Evolutionary conservation across 1,139 yeast species (phyloP), one percentile per base, ranked within the genome.

Genomic region (Schwanniomyces etchellsii): DNA sequence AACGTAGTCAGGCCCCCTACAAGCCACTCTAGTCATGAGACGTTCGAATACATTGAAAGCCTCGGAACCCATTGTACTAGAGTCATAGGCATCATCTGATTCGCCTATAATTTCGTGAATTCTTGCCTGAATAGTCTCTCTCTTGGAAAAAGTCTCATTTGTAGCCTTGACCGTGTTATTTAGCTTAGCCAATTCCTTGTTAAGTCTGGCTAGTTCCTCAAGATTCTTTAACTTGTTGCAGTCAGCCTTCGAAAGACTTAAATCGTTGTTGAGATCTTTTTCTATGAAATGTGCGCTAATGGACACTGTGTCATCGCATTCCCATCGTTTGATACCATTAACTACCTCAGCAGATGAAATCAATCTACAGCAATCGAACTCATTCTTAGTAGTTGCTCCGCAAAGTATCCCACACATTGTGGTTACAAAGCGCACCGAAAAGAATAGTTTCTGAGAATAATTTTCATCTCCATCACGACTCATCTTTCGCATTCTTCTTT

Each of bases 1-100:
- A 4, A 57, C 30, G 34, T 44, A 71, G 43, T 78, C 75, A 0
- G 82, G 78, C 1, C 85, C 85, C 45, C 85, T 55, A 4, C 64
- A 54, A 1, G 69, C 48, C 3, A 77, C 60, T 31, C 57, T 50
- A 0, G 74, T 71, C 1, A 69, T 48, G 24, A 75, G 43, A 5
- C 38, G 34, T n/a, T 52, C 48, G 35, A 57, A 52, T 10, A 34
- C 24, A 18, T 29, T 35, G 13, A 9, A 9, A 9, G 10, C 21
- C 9, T 9, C 21, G 9, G 10, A 9, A 9, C 23, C 34, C 16
- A 20, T 21, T 22, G 20, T 4, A 20, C 7, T 24, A 32, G 26
- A n/a, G 17, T 9, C 32, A 18, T 22, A 16, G 31, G 17, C 7
- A n/a, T 13, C 25, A 23, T 7, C 16, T 21, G 28, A 26, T 7